Evolutionary conservation across 768 basidiomycete genomes (phyloP), one percentile per base, ranked within the genome.

Genomic region (Piloderma croceum): DNA sequence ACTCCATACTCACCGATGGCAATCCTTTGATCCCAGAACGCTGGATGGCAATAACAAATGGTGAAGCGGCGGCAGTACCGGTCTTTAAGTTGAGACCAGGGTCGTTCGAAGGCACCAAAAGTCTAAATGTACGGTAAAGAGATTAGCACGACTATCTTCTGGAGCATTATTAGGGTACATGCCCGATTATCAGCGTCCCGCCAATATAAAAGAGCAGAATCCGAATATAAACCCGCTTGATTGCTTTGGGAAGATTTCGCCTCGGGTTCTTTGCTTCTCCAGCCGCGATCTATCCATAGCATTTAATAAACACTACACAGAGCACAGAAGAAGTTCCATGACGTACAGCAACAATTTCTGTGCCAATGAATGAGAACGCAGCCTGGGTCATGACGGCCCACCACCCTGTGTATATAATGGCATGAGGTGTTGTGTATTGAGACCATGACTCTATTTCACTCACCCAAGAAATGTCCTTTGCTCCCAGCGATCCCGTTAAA

Each of bases 71-170:
- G 24, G 74, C 73, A 27, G 67, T 69, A 32, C 38, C 44, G 9
- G 57, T 56, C 27, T 54, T 54, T 19, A 73, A 52, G 43, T 63
- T 47, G 20, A 77, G 65, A 11, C 61, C 47, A 6, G 60, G 47
- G 47, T 74, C 60, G 57, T 67, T 69, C 27, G 70, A 73, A 5
- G 70, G 66, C 12, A 76, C 71, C 42, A 77, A 64, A 18, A 78
- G 50, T 24, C 90, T 87, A 39, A 43, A n/a, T n/a, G n/a, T n/a
- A n/a, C n/a, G 49, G 94, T 92, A 41, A 93, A 61, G 43, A 75
- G 67, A 5, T 83, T 83, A 24, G 88, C n/a, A n/a, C n/a, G 39
- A n/a, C n/a, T n/a, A n/a, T n/a, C n/a, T n/a, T n/a, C n/a, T n/a
- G n/a, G n/a, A n/a, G n/a, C n/a, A n/a, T n/a, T n/a, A n/a, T n/a